Evolutionary conservation across 2,329 filamentous ascomycete species (phyloP).

Genomic region (Aspergillus bombycis): DNA sequence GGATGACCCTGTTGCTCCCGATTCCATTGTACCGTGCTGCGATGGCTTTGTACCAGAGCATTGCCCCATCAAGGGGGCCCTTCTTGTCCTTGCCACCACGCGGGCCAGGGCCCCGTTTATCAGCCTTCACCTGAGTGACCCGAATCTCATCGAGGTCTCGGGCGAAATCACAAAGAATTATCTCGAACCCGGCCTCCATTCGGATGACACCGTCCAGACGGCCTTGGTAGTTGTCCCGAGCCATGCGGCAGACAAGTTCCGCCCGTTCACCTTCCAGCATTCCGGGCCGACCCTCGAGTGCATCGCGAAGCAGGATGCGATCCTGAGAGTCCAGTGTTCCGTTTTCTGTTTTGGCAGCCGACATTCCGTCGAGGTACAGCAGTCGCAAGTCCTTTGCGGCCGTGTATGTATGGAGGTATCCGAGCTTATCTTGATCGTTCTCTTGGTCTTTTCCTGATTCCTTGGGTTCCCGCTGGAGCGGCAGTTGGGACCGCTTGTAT

Average conservation of each 20-base stretch:
- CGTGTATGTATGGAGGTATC: slow-evolving; percentile 69
- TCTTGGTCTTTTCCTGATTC: neutral
- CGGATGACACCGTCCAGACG: slow-evolving; percentile 66
- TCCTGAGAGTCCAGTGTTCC: slow-evolving; percentile 73
- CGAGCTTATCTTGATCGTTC: slow-evolving; percentile 31
- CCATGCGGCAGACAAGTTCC: slow-evolving; percentile 58
- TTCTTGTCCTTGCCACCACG: neutral
- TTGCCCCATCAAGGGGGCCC: neutral
- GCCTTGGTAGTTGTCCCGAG: slow-evolving; percentile 51
- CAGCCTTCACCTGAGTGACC: slow-evolving; percentile 33
- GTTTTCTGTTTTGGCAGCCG: slow-evolving; percentile 65
- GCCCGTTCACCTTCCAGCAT: slow-evolving; percentile 57
- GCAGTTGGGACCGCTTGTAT: neutral
- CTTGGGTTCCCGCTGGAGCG: neutral
- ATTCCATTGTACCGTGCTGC: slow-evolving; percentile 36
- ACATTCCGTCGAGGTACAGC: slow-evolving; percentile 72
- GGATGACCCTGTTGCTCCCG: slow-evolving; percentile 42
- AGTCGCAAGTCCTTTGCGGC: slow-evolving; percentile 61
- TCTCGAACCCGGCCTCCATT: slow-evolving; percentile 72
- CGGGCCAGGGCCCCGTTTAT: neutral
- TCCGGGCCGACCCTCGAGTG: slow-evolving; percentile 13
- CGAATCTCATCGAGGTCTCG: slow-evolving; percentile 41
- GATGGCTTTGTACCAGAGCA: slow-evolving; percentile 27
- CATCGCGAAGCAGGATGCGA: slow-evolving; percentile 56
- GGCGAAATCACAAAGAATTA: slow-evolving; percentile 68